Evolutionary conservation across 2,329 filamentous ascomycete genomes (phyloP).

Genomic region (Exophiala mesophila): DNA sequence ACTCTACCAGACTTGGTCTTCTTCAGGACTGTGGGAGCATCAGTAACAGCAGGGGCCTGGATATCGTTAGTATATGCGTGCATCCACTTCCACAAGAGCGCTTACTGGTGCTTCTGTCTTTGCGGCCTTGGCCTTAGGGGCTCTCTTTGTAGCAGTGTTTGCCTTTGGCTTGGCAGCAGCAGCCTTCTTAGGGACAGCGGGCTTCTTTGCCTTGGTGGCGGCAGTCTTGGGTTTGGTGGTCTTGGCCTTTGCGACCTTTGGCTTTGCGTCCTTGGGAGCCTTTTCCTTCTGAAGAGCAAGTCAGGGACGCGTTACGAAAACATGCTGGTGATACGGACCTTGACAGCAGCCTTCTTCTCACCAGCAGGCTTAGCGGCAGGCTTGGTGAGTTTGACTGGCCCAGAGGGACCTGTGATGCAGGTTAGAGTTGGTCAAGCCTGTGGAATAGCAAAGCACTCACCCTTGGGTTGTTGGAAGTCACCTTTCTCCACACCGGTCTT

Average conservation of each 20-base stretch:
- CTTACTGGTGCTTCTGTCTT: conserved; percentile 29
- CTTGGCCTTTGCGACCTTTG: conserved; percentile 34
- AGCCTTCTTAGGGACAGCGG: conserved; percentile 49
- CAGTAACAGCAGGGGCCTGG: conserved; percentile 61
- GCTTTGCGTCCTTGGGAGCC: conserved; percentile 25
- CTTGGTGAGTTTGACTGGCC: conserved; percentile 88
- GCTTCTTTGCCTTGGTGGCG: conserved; percentile 47
- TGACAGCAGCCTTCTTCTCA: conserved; percentile 35
- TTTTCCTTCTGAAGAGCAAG: conserved; percentile 27
- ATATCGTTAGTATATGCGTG: conserved; percentile 22
- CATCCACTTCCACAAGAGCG: background rate
- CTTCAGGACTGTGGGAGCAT: conserved; percentile 64
- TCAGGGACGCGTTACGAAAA: too few relatives aligned
- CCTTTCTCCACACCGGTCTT: conserved; percentile 79
- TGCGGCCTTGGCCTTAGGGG: conserved; percentile 28
- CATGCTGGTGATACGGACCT: conserved; percentile 26
- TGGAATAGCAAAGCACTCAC: conserved; percentile 46
- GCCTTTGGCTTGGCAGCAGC: conserved; percentile 50
- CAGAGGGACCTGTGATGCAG: conserved; percentile 62
- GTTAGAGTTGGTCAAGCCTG: conserved; percentile 26
- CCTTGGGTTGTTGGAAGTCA: conserved; percentile 85
- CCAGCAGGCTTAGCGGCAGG: conserved; percentile 53
- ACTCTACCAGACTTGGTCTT: conserved; percentile 87
- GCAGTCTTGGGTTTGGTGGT: conserved; percentile 41
- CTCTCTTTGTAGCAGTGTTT: conserved; percentile 43